Evolutionary conservation across 2,329 filamentous ascomycete species (phyloP).

Genomic region (Chaetomiaceae sp.): DNA sequence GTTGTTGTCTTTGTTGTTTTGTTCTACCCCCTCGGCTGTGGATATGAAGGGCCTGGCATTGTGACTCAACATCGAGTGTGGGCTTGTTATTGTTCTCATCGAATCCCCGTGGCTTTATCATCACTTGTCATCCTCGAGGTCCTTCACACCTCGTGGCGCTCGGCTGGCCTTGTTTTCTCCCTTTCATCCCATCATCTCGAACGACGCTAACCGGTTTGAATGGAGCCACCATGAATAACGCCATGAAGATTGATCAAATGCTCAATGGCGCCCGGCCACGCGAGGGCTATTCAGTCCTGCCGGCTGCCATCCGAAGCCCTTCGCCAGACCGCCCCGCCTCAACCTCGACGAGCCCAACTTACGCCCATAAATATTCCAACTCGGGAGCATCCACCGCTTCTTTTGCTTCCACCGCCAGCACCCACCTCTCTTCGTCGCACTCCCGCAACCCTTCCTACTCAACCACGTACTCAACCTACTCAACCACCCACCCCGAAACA

Average conservation of each 20-base stretch:
- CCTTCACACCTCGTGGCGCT: neutral
- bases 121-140: no score
- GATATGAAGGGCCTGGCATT: neutral
- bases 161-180: neutral
- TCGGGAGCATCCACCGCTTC: slow-evolving; percentile 52
- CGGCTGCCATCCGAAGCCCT: slow-evolving; percentile 21
- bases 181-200: slow-evolving; percentile 1
- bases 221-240: neutral
- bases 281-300: neutral
- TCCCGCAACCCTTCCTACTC: slow-evolving; percentile 35
- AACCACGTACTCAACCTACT: slow-evolving; percentile 1
- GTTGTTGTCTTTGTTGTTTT: neutral
- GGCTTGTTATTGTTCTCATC: neutral
- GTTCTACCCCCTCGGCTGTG: no score
- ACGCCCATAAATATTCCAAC: slow-evolving; percentile 43
- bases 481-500: slow-evolving; percentile 1
- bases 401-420: slow-evolving; percentile 39
- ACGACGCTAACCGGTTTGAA: neutral
- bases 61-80: no score
- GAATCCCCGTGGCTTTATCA: neutral
- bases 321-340: slow-evolving; percentile 27
- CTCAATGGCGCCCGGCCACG: slow-evolving; percentile 20
- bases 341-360: neutral
- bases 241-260: neutral
- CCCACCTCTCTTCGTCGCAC: slow-evolving; percentile 40